Percentiles rank a stretch among this genome's conserved stretches.
Evolutionary conservation across 768 basidiomycete species (phyloP).

Genomic region (Suillus fuscotomentosus): DNA sequence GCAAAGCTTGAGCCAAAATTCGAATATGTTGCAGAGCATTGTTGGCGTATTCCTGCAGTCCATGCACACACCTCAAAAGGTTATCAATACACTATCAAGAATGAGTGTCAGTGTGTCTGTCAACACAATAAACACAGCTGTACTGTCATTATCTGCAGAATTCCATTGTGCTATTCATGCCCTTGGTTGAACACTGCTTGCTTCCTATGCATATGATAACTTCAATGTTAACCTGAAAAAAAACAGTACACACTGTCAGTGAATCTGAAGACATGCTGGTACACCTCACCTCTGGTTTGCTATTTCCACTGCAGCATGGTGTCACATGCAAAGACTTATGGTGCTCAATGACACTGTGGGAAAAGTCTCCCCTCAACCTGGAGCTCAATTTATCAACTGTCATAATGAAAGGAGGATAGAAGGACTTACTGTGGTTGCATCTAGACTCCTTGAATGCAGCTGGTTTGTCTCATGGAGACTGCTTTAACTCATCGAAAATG

Average conservation of each 20-base stretch:
- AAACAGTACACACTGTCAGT: neutral
- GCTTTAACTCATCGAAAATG: neutral
- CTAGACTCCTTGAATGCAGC: neutral
- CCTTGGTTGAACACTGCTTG: neutral
- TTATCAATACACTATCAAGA: neutral
- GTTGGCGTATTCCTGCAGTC: neutral
- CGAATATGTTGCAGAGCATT: neutral
- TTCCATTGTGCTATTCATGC: neutral
- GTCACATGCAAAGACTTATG: neutral
- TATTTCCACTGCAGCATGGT: neutral
- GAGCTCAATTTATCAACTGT: neutral
- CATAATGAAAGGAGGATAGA: neutral
- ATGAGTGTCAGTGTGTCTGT: neutral
- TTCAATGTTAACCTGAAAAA: neutral
- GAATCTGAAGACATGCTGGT: neutral
- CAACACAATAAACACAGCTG: neutral
- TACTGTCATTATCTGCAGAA: neutral
- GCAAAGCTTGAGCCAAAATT: neutral
- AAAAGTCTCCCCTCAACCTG: neutral
- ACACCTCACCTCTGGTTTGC: neutral
- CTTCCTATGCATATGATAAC: neutral
- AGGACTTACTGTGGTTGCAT: neutral
- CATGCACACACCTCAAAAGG: neutral
- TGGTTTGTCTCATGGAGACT: neutral
- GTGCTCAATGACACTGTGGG: neutral